phyloP scores from a whole-genome alignment of 192 early-diverging fungal species.

The Coemansia sp. region DNA sequence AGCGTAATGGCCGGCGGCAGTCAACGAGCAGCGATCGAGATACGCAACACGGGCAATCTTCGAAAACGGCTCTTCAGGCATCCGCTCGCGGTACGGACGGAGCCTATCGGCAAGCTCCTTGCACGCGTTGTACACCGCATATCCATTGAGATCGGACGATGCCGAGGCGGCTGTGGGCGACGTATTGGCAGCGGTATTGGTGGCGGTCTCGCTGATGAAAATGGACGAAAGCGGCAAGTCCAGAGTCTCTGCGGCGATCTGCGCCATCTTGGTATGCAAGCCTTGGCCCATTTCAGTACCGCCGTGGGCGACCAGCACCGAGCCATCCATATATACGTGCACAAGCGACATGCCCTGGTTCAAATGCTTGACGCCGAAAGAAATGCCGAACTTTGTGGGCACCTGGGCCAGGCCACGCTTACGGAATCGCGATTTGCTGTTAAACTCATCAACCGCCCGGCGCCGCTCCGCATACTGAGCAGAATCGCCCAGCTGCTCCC shows the following conservation, averaged over 20 bases:
- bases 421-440: slow-evolving; percentile 67
- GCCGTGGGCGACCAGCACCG: slow-evolving; percentile 79
- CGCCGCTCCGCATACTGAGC: slow-evolving; percentile 60
- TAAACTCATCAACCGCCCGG: slow-evolving; percentile 65
- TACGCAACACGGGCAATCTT: slow-evolving; percentile 66
- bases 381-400: slow-evolving; percentile 85
- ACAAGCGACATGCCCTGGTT: slow-evolving; percentile 87
- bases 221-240: slow-evolving; percentile 68
- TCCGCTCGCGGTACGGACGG: slow-evolving; percentile 67
- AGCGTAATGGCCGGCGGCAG: slow-evolving; percentile 83
- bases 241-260: slow-evolving; percentile 81
- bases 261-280: slow-evolving; percentile 85
- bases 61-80: slow-evolving; percentile 55
- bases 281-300: slow-evolving; percentile 95
- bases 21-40: slow-evolving; percentile 75
- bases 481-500: slow-evolving; percentile 64
- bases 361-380: slow-evolving; percentile 70
- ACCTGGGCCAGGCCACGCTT: slow-evolving; percentile 79
- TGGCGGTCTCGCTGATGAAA: slow-evolving; percentile 74
- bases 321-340: slow-evolving; percentile 84
- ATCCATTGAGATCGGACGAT: slow-evolving; percentile 81
- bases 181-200: slow-evolving; percentile 77
- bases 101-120: slow-evolving; percentile 70
- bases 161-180: slow-evolving; percentile 79
- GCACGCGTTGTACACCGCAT: slow-evolving; percentile 80